These are phyloP conservation scores for Daldinia vernicosa DNA, from an alignment of 495 filamentous ascomycete genomes.

Conservation along the genomic window DNA sequence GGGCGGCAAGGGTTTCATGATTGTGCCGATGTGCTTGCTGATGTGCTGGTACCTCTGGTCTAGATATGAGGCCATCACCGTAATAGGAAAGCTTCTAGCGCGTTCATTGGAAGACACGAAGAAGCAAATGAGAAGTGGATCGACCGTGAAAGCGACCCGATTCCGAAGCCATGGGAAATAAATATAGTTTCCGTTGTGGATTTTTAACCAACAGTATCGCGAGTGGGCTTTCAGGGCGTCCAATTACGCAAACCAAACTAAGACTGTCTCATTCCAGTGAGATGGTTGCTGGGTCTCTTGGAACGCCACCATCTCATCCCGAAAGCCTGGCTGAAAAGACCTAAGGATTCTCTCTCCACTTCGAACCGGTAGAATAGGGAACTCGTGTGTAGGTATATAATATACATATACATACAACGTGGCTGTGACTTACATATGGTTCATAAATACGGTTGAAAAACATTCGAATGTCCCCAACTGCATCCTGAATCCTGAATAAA, in stretches of 20 bases:
- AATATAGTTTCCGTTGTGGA: constrained; percentile 36
- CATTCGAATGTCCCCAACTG: constrained; percentile 23
- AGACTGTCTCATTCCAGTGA: constrained; percentile 28
- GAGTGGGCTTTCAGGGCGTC: constrained; percentile 36
- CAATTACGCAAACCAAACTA: constrained; percentile 17
- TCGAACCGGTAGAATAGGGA: constrained; percentile 33
- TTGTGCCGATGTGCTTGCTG: constrained; percentile 15
- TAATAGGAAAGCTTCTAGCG: constrained; percentile 38
- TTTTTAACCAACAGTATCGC: constrained; percentile 32
- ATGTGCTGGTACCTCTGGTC: constrained; percentile 22
- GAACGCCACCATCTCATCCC: constrained; percentile 27
- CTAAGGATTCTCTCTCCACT: constrained; percentile 20
- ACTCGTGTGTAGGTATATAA: not conserved
- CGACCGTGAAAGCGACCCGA: constrained; percentile 35
- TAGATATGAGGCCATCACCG: constrained; percentile 9
- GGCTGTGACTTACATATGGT: constrained; percentile 34
- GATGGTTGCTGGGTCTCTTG: constrained; percentile 34
- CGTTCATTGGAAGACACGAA: constrained; percentile 27
- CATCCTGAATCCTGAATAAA: constrained; percentile 6
- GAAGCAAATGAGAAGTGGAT: constrained; percentile 34
- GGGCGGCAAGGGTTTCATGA: constrained; percentile 16
- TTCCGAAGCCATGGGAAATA: constrained; percentile 39
- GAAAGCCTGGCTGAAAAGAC: constrained; percentile 13
- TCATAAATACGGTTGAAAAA: constrained; percentile 22
- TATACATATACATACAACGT: constrained; percentile 20